Percentiles rank a stretch among this genome's conserved stretches.
These are phyloP conservation scores for Geotrichum cucujoidarum DNA, from an alignment of 1,139 yeast species.

Conservation along the genomic window DNA sequence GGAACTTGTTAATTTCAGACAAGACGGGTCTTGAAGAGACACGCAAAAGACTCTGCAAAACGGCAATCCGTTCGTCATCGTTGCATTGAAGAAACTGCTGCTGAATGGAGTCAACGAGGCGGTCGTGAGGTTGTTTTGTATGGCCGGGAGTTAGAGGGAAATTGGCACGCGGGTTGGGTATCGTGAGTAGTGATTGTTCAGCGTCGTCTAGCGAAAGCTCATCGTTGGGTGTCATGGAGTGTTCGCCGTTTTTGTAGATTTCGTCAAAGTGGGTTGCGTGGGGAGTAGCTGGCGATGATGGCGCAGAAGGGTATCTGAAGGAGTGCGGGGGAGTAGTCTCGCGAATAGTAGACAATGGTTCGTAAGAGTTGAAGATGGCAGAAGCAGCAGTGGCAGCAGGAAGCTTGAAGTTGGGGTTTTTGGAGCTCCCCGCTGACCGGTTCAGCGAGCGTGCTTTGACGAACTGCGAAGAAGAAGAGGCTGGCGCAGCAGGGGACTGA, in stretches of 20 bases:
- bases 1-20: constrained; percentile 69
- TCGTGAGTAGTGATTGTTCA: background rate
- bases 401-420: constrained; percentile 1
- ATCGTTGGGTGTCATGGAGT: constrained; percentile 11
- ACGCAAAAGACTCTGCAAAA: constrained; percentile 14
- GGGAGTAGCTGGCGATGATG: constrained; percentile 21
- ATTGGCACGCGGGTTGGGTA: background rate
- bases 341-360: constrained; percentile 13
- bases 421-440: background rate
- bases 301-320: constrained; percentile 13
- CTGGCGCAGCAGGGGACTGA: background rate
- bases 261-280: constrained; percentile 16
- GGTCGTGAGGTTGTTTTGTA: constrained; percentile 8
- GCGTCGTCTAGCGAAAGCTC: constrained; percentile 5
- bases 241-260: constrained; percentile 12
- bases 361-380: constrained; percentile 8
- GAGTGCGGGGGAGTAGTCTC: constrained; percentile 21
- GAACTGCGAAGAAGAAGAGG: constrained; percentile 6
- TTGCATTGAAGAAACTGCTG: constrained; percentile 15
- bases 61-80: constrained; percentile 18
- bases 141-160: constrained; percentile 8
- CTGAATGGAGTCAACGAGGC: constrained; percentile 10
- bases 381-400: constrained; percentile 5
- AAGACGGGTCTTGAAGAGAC: constrained; percentile 47
- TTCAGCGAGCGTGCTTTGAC: constrained; percentile 3